Evolutionary conservation across 2,329 filamentous ascomycete genomes (phyloP), one percentile per base, ranked within the genome.

Genomic region (Allantophomopsis cytisporea): DNA sequence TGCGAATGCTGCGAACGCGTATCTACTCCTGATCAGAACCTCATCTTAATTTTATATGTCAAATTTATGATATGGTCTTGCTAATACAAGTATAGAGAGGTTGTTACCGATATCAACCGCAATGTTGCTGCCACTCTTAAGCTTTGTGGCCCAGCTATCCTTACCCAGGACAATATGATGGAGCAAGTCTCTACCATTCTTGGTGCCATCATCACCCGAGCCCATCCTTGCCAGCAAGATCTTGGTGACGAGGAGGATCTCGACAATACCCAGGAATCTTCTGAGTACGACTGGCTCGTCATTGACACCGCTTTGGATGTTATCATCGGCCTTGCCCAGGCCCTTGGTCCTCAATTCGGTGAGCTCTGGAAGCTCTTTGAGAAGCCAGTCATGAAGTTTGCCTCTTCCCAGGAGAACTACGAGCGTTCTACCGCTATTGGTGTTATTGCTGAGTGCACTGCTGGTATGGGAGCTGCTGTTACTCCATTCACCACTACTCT

Each of bases 361-460:
- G 82, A 94, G 65, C 69, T 95, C 45, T 96, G 87, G 86, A 93
- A 94, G 69, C 79, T 94, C 52, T 94, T 95, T 50, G 84, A 94
- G 68, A 89, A 91, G 70, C 83, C 83, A 31, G 72, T 96, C 50
- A 67, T 94, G 56, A 89, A 85, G 64, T 91, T 87, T 53, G 81
- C 86, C 39, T 83, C 81, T 57, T 89, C 86, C 45, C 80, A 81
- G 48, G 88, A 95, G 61, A 70, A 81, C 37, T 78, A 86, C 31
- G 89, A 96, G 68, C 83, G 91, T 39, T 88, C 83, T 28, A 87
- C 87, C 15, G 83, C 88, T 36, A 83, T 95, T 15, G 91, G 91
- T 50, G 85, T 89, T 40, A 82, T 96, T 46, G 89, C 89, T 18
- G 89, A 96, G 67, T 84, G 85, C 58, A 79, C 87, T 51, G 81